These are phyloP conservation scores for Cercophora newfieldiana DNA, from an alignment of 495 filamentous ascomycete genomes.

Conservation along the genomic window DNA sequence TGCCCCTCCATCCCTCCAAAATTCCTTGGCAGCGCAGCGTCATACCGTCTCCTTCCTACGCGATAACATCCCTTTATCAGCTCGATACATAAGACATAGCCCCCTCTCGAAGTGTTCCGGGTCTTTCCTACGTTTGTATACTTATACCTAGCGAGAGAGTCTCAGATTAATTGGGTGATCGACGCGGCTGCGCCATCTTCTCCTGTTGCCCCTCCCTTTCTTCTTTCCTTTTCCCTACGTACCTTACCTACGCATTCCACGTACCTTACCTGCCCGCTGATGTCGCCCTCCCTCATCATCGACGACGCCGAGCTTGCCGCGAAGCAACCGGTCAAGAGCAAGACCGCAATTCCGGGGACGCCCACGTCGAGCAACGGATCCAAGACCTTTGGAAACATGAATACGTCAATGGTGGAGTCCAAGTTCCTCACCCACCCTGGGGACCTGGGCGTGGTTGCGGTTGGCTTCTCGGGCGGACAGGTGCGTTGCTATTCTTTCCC, in stretches of 20 bases:
- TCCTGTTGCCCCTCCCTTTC: not conserved
- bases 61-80: not conserved
- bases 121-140: not conserved
- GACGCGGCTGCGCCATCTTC: not conserved
- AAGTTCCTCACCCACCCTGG: conserved; percentile 77
- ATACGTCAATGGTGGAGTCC: conserved; percentile 70
- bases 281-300: conserved; percentile 21
- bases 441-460: conserved; percentile 88
- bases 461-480: conserved; percentile 97
- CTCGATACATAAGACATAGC: not conserved
- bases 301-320: conserved; percentile 18
- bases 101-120: not conserved
- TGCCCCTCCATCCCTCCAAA: not conserved
- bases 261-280: conserved; percentile 1
- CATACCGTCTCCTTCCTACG: not conserved
- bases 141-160: no score
- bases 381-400: conserved; percentile 34
- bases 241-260: no score
- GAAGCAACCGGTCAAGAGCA: conserved; percentile 3
- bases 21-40: not conserved
- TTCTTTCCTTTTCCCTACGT: not conserved
- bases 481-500: conserved; percentile 57
- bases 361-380: conserved; percentile 17
- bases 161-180: not conserved
- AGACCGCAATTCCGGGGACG: not conserved